Evolutionary conservation across 2,329 filamentous ascomycete species (phyloP).

Genomic region (Botrytis deweyae): DNA sequence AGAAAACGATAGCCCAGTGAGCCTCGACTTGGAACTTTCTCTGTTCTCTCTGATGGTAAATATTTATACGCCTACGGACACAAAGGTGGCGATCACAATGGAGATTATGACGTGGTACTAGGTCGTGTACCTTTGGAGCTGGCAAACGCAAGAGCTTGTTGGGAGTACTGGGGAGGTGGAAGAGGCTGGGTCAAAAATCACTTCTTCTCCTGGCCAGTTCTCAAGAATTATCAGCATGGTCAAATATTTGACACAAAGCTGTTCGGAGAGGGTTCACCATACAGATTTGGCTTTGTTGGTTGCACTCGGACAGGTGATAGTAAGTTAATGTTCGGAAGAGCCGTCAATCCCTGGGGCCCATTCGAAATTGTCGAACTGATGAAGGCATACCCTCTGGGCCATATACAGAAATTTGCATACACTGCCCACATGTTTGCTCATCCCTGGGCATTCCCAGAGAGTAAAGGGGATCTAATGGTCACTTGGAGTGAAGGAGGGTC

Average conservation of each 20-base stretch:
- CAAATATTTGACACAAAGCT: conserved; percentile 29
- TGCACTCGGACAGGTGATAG: conserved; percentile 25
- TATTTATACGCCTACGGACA: conserved; percentile 31
- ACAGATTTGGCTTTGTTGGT: conserved; percentile 27
- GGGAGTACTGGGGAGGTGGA: conserved; percentile 24
- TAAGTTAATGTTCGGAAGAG: conserved; percentile 28
- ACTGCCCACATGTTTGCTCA: conserved; percentile 31
- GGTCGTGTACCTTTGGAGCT: conserved; percentile 22
- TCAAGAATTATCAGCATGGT: conserved; percentile 28
- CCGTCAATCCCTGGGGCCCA: conserved; percentile 27
- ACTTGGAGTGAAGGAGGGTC: conserved; percentile 30
- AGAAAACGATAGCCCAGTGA: conserved; percentile 18
- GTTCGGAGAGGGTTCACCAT: conserved; percentile 26
- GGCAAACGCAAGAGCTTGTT: conserved; percentile 13
- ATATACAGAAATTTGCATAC: conserved; percentile 16
- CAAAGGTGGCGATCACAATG: conserved; percentile 20
- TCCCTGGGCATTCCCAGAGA: conserved; percentile 29
- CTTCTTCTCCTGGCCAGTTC: conserved; percentile 15
- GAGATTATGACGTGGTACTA: conserved; percentile 26
- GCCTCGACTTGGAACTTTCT: conserved; percentile 28
- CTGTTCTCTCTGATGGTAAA: conserved; percentile 12
- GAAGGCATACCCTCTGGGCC: conserved; percentile 19
- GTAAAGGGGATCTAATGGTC: conserved; percentile 28
- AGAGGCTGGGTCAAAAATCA: conserved; percentile 22
- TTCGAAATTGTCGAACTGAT: conserved; percentile 24